A percentile compares a stretch with the other conserved stretches of the same genome.
These are phyloP conservation scores for Fusarium citri DNA, from an alignment of 2,329 filamentous ascomycete species.

Conservation along the genomic window DNA sequence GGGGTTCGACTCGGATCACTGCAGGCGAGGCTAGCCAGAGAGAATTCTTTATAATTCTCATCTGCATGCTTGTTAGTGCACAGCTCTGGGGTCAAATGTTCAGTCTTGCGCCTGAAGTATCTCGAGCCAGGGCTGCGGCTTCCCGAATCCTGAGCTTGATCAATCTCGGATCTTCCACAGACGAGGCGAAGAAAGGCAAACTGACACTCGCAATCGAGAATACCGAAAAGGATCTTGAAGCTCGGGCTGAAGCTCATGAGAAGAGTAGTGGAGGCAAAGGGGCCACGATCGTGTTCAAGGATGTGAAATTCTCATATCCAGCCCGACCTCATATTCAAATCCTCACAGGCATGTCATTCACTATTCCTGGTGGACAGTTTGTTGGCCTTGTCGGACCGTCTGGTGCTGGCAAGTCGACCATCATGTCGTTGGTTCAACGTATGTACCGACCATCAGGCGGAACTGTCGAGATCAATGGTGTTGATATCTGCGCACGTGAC, in stretches of 20 bases:
- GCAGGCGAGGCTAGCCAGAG: conserved; percentile 71
- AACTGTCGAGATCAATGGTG: conserved; percentile 57
- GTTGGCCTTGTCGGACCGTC: conserved; percentile 73
- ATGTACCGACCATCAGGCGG: conserved; percentile 60
- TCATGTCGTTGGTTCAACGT: conserved; percentile 66
- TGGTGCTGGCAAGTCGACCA: conserved; percentile 75
- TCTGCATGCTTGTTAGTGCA: conserved; percentile 77
- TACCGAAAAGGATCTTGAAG: conserved; percentile 55
- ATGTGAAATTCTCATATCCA: conserved; percentile 75
- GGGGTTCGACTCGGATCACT: conserved; percentile 78
- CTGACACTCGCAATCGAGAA: conserved; percentile 11
- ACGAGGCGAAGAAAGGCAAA: conserved; percentile 29
- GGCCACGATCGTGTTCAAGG: conserved; percentile 64
- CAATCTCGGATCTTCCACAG: conserved; percentile 54
- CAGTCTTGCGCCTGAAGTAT: conserved; percentile 79
- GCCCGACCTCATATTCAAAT: conserved; percentile 69
- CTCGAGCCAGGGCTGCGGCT: conserved; percentile 71
- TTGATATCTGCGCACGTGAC: conserved; percentile 58
- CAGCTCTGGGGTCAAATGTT: conserved; percentile 82
- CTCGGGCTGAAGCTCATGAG: conserved; percentile 46
- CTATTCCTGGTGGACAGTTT: conserved; percentile 69
- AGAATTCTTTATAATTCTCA: conserved; percentile 80
- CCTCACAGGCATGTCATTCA: conserved; percentile 66
- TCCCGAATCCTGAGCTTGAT: conserved; percentile 67
- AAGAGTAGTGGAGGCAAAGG: conserved; percentile 49